phyloP scores from a whole-genome alignment of 331 rosid species.

The Quercus tomentella region DNA sequence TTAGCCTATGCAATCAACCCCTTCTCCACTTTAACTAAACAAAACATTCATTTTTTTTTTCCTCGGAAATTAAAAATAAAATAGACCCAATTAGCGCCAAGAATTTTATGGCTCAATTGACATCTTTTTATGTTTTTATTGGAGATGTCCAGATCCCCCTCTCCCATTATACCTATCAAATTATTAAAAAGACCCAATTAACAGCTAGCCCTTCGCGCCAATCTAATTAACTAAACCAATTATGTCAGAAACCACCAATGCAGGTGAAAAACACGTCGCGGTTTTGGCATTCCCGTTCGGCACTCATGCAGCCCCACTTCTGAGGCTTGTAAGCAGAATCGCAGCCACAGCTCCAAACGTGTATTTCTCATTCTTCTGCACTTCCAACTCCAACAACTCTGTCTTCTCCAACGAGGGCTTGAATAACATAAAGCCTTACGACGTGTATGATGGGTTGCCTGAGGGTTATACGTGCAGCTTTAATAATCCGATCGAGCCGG shows the following conservation, averaged over 20 bases:
- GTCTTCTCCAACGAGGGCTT: slow-evolving; percentile 12
- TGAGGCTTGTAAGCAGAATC: slow-evolving; percentile 33
- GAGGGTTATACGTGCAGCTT: slow-evolving; percentile 23
- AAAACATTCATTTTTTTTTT: no score
- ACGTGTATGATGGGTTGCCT: slow-evolving; percentile 56
- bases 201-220: not conserved
- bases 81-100: no score
- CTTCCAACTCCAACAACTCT: slow-evolving; percentile 21
- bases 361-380: slow-evolving; percentile 54
- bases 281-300: slow-evolving; percentile 78
- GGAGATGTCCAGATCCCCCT: no score
- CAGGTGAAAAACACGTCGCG: slow-evolving; percentile 40
- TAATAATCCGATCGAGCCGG: slow-evolving; percentile 9
- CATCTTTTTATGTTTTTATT: no score
- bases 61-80: no score
- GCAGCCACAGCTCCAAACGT: slow-evolving; percentile 24
- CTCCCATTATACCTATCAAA: not conserved
- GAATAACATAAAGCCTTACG: slow-evolving; percentile 20
- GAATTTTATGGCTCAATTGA: no score
- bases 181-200: no score
- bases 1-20: no score
- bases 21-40: no score
- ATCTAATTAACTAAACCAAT: no score
- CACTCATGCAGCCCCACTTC: slow-evolving; percentile 59
- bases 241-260: no score